phyloP scores from a whole-genome alignment of 1,139 yeast species.

The Hansenula sp. region DNA sequence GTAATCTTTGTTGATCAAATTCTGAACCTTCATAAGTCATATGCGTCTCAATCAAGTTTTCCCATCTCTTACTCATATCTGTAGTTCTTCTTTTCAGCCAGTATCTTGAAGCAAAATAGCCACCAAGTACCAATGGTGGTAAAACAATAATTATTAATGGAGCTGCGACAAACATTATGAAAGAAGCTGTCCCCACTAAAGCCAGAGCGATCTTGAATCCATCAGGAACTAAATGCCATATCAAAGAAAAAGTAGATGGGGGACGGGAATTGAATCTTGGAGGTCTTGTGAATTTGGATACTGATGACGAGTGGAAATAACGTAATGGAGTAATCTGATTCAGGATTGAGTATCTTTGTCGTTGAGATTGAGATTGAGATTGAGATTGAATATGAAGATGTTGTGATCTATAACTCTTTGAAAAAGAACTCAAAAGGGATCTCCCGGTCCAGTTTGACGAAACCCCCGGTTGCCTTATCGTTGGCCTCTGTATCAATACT shows the following conservation, averaged over 20 bases:
- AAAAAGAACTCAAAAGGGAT: background rate
- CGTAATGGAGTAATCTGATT: background rate
- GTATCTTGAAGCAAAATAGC: conserved; percentile 22
- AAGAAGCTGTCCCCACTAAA: conserved; percentile 25
- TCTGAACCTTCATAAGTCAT: conserved; percentile 15
- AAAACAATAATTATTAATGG: conserved; percentile 30
- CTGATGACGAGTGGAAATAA: background rate
- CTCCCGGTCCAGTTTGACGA: background rate
- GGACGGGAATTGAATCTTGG: conserved; percentile 14
- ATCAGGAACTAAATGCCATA: conserved; percentile 25
- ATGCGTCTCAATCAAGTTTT: conserved; percentile 10
- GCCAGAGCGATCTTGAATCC: conserved; percentile 24
- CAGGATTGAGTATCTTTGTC: too few species aligned
- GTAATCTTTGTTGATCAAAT: conserved; percentile 12
- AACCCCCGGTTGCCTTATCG: too few species aligned
- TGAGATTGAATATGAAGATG: background rate
- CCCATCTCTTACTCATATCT: conserved; percentile 18
- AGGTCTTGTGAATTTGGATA: background rate
- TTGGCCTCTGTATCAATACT: background rate
- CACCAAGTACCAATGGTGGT: conserved; percentile 32
- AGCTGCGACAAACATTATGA: conserved; percentile 31
- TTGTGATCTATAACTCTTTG: background rate
- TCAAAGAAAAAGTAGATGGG: conserved; percentile 8
- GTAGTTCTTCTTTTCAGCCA: conserved; percentile 14
- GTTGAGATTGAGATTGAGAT: background rate